Evolutionary conservation across 495 filamentous ascomycete species (phyloP), one percentile per base, ranked within the genome.

Genomic region (Neurospora sp.): DNA sequence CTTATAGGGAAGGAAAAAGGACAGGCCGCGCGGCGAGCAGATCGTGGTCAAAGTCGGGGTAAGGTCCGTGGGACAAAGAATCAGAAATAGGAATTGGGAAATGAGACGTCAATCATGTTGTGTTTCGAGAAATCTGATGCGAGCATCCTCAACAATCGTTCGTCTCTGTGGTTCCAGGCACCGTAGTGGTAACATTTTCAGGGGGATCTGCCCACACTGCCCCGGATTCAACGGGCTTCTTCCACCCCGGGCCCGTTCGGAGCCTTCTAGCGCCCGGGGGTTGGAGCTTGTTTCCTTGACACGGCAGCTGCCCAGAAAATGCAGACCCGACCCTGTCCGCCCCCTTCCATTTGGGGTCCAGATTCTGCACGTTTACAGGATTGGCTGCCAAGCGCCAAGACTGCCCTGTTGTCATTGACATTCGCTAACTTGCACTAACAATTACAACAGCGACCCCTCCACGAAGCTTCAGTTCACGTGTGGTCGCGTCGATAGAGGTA

Each of bases 381-480:
- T 27, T 61, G 53, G 12, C 27, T 35, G 53, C 53, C 53, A 61
- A 61, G 53, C 53, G 53, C 27, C 46, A 53, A 53, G 46, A 53
- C 10, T 53, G 9, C 2, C 31, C 31, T 31, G 31, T 22, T 20
- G 53, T 18, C 53, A 16, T 4, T 20, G 53, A 31, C 22, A 16
- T 22, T 27, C 48, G 12, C 53, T 9, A 61, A 31, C 22, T 3
- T 20, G 48, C 53, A 61, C 22, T 59, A 65, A 65, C 53, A 65
- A 65, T 65, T 61, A 61, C 53, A 61, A 31, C 53, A 61, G 14
- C 7, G 27, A 16, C 53, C 53, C 53, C 53, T 65, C 53, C 1
- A 35, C 14, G 27, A 65, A 65, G 53, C 53, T 27, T 44, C 22
- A 14, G 10, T 61, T 71, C 75, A 76, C 75, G 75, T 76, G 75